Percentiles rank a stretch among this genome's conserved stretches.
These are phyloP conservation scores for Orbilia ellipsospora DNA, from an alignment of 2,329 filamentous ascomycete species.

Conservation along the genomic window DNA sequence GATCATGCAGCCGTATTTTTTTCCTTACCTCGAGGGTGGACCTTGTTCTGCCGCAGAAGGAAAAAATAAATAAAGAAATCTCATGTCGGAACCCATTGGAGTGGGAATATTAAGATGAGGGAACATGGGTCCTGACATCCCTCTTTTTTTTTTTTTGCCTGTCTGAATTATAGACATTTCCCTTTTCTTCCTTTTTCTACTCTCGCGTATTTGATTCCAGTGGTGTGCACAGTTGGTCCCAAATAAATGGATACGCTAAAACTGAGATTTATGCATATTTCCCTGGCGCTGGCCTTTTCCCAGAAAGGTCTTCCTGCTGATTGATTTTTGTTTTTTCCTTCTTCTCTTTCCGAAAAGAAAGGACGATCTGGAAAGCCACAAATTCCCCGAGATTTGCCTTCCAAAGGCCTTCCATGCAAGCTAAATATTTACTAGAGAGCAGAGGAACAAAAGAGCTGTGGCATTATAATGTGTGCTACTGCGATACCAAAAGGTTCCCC, in stretches of 20 bases:
- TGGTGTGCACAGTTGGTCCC: slow-evolving; percentile 50
- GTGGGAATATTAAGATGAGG: slow-evolving; percentile 55
- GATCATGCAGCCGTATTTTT: slow-evolving; percentile 48
- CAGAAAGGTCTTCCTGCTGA: slow-evolving; percentile 6
- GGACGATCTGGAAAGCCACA: slow-evolving; percentile 47
- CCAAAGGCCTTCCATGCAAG: slow-evolving; percentile 1
- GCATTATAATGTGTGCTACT: slow-evolving; percentile 25
- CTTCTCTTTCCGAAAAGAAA: slow-evolving; percentile 27
- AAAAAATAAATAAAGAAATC: slow-evolving; percentile 19
- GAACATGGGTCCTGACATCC: slow-evolving; percentile 53
- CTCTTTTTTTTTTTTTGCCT: too few species aligned
- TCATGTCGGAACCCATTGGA: slow-evolving; percentile 53
- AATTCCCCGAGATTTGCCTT: slow-evolving; percentile 45
- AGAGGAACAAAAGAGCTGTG: not conserved
- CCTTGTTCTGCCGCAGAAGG: slow-evolving; percentile 53
- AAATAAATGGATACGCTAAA: slow-evolving; percentile 55
- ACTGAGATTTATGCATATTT: slow-evolving; percentile 50
- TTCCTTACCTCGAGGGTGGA: slow-evolving; percentile 29
- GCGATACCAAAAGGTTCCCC: not conserved
- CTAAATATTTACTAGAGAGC: not conserved
- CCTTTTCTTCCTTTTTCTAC: slow-evolving; percentile 26
- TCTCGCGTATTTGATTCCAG: slow-evolving; percentile 55
- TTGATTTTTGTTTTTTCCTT: slow-evolving; percentile 24
- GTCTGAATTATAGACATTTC: slow-evolving; percentile 51
- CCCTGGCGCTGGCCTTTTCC: slow-evolving; percentile 36